Base-by-base conservation (phyloP, 108 stramenopile genomes). In the Pseudonitzschia pungens region DNA sequence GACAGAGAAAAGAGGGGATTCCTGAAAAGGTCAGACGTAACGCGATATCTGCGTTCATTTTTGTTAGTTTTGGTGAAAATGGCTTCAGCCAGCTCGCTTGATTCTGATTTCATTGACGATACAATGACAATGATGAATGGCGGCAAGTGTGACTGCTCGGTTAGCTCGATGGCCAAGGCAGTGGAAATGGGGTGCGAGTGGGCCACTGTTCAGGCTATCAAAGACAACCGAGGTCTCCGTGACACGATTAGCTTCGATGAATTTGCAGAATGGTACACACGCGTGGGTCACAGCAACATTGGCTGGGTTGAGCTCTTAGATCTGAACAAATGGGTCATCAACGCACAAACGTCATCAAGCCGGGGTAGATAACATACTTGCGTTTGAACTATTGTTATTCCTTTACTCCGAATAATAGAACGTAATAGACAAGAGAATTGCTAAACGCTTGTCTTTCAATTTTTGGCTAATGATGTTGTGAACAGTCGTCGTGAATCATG, bases 251-350 rank as follows among this genome's bases (percentile, higher is more conserved):
- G 73, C 54, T 96, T 94, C 68, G 93, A 96, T 64, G 93, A 96
- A 65, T 95, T 96, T 81, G 96, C 93, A 3, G 90, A 90, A 41
- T 96, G 96, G 96, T 96, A 96, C 65, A 94, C 96, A 10, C 83
- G 84, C 44, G 83, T 86, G 15, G 93, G 93, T 9, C 88, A 89
- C 73, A 82, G 82, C 64, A 86, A 83, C 65, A 92, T 91, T 67
- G 85, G 89, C 22, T 96, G 96, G 96, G 70, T 96, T 28, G 96
- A 96, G 83, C 70, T 96, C 29, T 73, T 96, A 16, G 93, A 93
- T 73, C 71, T 96, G 26, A 77, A 79, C 18, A 96, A 96, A 70
- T 96, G 96, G 96, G 82, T 72, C 27, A 51, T 78, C 9, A 72
- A 48, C 16, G 18, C 45, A 48, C 45, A 48, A 48, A 12, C 18